Conservation (phyloP, 1,139 yeast genomes). For the Nakaseomyces sp. region DNA sequence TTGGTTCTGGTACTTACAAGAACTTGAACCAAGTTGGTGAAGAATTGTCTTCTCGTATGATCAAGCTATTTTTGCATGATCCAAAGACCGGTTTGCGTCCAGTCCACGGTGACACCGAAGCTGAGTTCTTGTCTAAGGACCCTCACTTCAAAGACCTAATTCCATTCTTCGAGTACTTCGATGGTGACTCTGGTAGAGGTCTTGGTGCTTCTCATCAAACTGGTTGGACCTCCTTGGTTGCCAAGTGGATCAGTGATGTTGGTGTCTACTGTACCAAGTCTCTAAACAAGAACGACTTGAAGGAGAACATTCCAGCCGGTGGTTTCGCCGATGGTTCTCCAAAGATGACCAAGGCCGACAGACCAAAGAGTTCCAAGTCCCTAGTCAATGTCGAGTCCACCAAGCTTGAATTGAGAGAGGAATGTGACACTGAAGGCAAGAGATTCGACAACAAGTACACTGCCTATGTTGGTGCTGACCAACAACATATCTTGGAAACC, state of each 20-base stretch:
- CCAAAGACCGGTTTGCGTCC: constrained; percentile 55
- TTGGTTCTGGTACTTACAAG: constrained; percentile 67
- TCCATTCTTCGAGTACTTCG: constrained; percentile 81
- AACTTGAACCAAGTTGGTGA: constrained; percentile 88
- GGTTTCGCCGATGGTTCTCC: constrained; percentile 12
- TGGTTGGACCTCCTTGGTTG: constrained; percentile 96
- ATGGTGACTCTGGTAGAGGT: constrained; percentile 91
- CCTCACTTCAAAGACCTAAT: constrained; percentile 66
- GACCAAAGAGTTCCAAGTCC: constrained; percentile 65
- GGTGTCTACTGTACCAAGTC: constrained; percentile 26
- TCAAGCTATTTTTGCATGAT: constrained; percentile 66
- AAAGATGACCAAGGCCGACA: constrained; percentile 32
- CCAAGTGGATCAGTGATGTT: constrained; percentile 84
- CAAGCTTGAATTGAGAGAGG: constrained; percentile 53
- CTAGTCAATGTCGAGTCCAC: constrained; percentile 55
- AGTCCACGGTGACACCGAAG: constrained; percentile 54
- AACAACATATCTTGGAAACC: constrained; percentile 16
- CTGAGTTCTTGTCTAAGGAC: constrained; percentile 53
- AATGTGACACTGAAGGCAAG: constrained; percentile 34
- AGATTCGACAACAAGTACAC: constrained; percentile 9
- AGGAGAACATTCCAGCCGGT: constrained; percentile 7
- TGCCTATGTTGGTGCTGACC: constrained; percentile 13
- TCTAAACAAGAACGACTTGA: neutral
- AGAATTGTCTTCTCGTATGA: constrained; percentile 77
- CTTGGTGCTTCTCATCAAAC: constrained; percentile 89